Conservation (phyloP, 116 monocot genomes). For the Papilionanthe hybrid region DNA sequence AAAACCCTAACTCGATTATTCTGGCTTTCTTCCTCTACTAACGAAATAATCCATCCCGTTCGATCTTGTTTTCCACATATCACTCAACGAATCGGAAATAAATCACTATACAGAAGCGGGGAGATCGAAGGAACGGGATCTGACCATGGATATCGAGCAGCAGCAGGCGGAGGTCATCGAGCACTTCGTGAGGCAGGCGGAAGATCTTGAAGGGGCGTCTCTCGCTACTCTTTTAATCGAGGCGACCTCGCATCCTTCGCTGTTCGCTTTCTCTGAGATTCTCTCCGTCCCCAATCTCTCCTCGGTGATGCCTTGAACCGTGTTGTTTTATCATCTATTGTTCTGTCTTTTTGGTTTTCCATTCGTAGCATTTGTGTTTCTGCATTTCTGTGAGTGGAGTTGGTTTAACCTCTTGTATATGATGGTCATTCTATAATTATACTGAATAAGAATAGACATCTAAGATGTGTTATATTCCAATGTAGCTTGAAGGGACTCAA, state of each 20-base stretch:
- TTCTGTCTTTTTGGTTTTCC: not conserved
- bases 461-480: slow-evolving; percentile 6
- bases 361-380: not conserved
- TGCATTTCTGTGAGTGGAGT: not conserved
- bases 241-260: slow-evolving; percentile 90
- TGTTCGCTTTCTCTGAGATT: slow-evolving; percentile 99
- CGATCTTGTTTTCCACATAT: not conserved
- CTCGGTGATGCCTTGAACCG: slow-evolving; percentile 32
- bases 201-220: slow-evolving; percentile 19
- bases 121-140: not conserved
- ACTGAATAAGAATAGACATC: not conserved
- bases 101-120: not conserved
- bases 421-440: not conserved
- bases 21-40: not conserved
- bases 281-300: slow-evolving; percentile 64
- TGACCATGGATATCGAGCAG: slow-evolving; percentile 78
- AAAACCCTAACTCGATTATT: slow-evolving; percentile 2
- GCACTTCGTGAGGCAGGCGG: slow-evolving; percentile 55
- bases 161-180: slow-evolving; percentile 85
- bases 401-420: not conserved
- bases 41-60: not conserved
- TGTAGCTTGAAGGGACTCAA: slow-evolving; percentile 77
- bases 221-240: slow-evolving; percentile 61
- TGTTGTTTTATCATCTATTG: not conserved
- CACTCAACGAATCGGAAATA: not conserved